A percentile compares a stretch with the other conserved stretches of the same genome.
Conservation (phyloP, 306 rosid genomes). For the Hippophae gyantsensis region DNA sequence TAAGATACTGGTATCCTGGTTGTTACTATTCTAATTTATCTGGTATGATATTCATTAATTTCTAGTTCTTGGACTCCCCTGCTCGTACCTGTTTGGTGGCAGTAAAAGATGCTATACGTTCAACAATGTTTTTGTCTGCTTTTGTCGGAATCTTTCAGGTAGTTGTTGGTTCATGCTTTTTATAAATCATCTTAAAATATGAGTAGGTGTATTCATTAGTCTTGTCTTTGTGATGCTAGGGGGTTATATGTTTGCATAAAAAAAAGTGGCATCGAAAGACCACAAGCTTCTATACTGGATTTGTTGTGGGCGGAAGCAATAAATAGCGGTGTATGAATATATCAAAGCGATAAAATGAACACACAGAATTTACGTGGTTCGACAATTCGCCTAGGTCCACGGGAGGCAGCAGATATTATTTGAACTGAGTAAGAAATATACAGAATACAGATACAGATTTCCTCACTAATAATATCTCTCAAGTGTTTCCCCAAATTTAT, state of each 20-base stretch:
- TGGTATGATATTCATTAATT: no score
- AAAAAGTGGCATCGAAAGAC: conserved; percentile 74
- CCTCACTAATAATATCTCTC: no score
- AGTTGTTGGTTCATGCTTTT: conserved; percentile 10
- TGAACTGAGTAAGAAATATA: no score
- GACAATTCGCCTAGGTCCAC: no score
- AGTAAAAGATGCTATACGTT: conserved; percentile 66
- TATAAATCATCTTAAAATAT: conserved; percentile 8
- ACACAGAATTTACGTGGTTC: no score
- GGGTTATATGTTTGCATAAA: conserved; percentile 74
- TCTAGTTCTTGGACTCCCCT: conserved; percentile 74
- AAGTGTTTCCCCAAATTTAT: no score
- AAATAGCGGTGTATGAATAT: no score
- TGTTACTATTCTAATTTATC: conserved; percentile 49
- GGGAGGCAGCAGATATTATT: no score
- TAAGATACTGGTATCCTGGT: conserved; percentile 5
- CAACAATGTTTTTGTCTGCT: conserved; percentile 85
- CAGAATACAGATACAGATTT: no score
- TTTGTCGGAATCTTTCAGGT: conserved; percentile 96
- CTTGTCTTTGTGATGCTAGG: conserved; percentile 44
- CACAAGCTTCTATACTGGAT: conserved; percentile 89
- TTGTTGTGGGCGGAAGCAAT: no score
- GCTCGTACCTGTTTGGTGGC: conserved; percentile 75
- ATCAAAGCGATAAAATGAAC: no score
- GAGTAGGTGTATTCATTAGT: conserved; percentile 15